A percentile compares a stretch with the other conserved stretches of the same genome.
phyloP scores from a whole-genome alignment of 768 basidiomycete genomes.

The Trametes sanguinea region DNA sequence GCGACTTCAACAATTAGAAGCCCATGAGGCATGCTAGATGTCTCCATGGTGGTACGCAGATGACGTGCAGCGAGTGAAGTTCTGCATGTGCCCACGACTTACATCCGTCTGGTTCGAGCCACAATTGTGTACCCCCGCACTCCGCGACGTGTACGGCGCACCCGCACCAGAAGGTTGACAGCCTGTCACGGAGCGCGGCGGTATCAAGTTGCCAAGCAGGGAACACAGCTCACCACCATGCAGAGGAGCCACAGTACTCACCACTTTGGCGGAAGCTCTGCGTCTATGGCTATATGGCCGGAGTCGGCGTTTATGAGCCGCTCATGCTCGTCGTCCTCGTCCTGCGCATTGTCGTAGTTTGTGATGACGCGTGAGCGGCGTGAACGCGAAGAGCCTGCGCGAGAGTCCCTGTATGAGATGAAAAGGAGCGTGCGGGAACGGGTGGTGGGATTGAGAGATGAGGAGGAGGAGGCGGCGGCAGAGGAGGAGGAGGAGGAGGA shows the following conservation, averaged over 20 bases:
- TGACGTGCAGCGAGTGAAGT: no score
- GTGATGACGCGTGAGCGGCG: conserved; percentile 35
- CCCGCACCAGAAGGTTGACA: neutral
- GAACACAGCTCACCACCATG: conserved; percentile 17
- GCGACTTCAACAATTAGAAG: no score
- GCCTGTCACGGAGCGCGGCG: neutral
- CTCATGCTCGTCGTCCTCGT: conserved; percentile 62
- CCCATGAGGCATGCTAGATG: no score
- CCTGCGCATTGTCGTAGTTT: conserved; percentile 50
- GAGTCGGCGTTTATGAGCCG: conserved; percentile 57
- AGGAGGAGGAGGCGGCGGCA: conserved; percentile 32
- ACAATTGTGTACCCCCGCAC: neutral
- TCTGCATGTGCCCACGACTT: no score
- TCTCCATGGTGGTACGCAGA: no score
- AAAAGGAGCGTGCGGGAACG: conserved; percentile 92
- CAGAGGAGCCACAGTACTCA: conserved; percentile 36
- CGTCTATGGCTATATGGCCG: conserved; percentile 54
- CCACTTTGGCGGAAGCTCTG: conserved; percentile 85
- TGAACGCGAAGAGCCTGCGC: conserved; percentile 47
- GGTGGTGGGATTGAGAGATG: conserved; percentile 52
- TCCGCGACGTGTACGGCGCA: neutral
- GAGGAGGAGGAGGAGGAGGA: conserved; percentile 28
- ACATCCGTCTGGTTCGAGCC: neutral
- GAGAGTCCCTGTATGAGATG: conserved; percentile 88
- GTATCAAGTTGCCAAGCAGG: conserved; percentile 1